A percentile compares a stretch with the other conserved stretches of the same genome.
Evolutionary conservation across 2,329 filamentous ascomycete genomes (phyloP).

Genomic region (Neofusicoccum cordaticola): DNA sequence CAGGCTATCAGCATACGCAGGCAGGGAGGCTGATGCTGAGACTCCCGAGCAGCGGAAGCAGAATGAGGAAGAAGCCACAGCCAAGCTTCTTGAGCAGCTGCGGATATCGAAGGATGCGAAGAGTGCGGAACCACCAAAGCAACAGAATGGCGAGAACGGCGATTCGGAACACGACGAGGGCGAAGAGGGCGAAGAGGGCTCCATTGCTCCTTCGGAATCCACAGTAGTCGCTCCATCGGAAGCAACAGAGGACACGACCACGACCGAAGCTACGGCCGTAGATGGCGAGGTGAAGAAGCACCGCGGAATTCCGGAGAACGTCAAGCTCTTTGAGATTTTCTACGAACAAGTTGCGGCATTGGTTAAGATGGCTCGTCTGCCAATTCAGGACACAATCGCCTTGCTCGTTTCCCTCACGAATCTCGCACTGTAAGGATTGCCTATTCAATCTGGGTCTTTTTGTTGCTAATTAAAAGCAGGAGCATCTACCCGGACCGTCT

Average conservation of each 20-base stretch:
- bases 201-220: conserved; percentile 26
- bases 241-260: conserved; percentile 35
- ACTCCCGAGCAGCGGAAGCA: conserved; percentile 69
- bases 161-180: conserved; percentile 21
- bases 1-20: conserved; percentile 88
- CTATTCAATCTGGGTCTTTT: not conserved
- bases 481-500: conserved; percentile 92
- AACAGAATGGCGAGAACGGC: conserved; percentile 34
- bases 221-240: conserved; percentile 32
- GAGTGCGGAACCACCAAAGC: conserved; percentile 26
- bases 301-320: conserved; percentile 66
- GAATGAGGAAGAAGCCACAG: conserved; percentile 79
- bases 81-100: conserved; percentile 73
- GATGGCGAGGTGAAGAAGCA: conserved; percentile 46
- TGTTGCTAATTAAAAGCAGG: conserved; percentile 34
- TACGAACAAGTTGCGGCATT: conserved; percentile 93
- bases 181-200: conserved; percentile 30
- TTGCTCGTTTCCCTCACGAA: conserved; percentile 91
- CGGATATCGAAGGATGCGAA: conserved; percentile 62
- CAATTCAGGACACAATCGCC: conserved; percentile 92
- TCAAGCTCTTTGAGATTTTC: conserved; percentile 95
- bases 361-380: conserved; percentile 84
- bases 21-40: conserved; percentile 74
- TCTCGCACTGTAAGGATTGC: conserved; percentile 65
- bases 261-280: conserved; percentile 32